Base-by-base conservation (phyloP, 805 yeast genomes). In the Wickerhamiella hasegawae region DNA sequence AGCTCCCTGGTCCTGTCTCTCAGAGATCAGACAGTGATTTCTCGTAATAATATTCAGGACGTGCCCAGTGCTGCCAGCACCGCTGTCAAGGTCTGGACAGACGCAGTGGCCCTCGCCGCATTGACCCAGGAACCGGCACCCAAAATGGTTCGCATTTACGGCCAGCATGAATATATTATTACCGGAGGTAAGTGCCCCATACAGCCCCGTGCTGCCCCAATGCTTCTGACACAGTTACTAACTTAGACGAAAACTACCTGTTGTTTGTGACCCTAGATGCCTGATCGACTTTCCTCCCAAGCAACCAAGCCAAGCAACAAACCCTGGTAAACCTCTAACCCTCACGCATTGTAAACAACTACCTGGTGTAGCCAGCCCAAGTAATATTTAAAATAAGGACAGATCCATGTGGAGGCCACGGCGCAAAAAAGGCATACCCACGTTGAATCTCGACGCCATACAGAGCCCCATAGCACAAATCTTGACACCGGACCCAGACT, bases 31-130 rank as follows among this genome's bases (percentile, higher is more conserved):
- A 32, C 31, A 19, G 34, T 46, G 8, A 17, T 45, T 12, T 43
- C 35, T 23, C 10, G 21, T 21, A 19, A 32, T 19, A 46, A 38
- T 18, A 41, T 37, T 41, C 45, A 16, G 32, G 40, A 58, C 38
- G 52, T 42, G 20, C 22, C 25, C 15, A 18, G 17, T 19, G 22
- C 25, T 5, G 42, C 45, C 10, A 19, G 19, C 15, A n/a, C 28
- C 15, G 44, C 41, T 11, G 15, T 19, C 6, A 32, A 26, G 5
- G 22, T 38, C 8, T 37, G 35, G 37, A n/a, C 18, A n/a, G 18
- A 11, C n/a, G 32, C 32, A 12, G 16, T 5, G 4, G 12, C 15
- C n/a, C 12, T 19, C 6, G 18, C n/a, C 4, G n/a, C 22, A 4
- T 15, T 29, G 8, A 12, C 23, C 5, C 23, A n/a, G 16, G 32